phyloP scores from a whole-genome alignment of 179 eudicot genomes.

The Silene noctiflora region DNA sequence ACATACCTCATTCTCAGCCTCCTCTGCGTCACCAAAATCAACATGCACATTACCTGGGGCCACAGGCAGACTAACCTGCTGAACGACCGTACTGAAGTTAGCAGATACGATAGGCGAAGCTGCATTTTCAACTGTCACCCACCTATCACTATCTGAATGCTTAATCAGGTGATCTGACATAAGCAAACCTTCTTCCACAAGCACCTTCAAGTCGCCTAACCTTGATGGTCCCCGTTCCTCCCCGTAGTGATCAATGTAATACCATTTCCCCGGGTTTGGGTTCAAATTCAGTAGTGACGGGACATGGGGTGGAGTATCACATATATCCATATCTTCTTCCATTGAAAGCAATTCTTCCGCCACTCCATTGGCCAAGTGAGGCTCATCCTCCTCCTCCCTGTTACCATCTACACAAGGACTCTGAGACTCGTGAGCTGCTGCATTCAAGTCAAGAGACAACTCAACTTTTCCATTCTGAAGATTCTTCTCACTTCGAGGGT shows the following conservation, averaged over 20 bases:
- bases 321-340: slow-evolving; percentile 99
- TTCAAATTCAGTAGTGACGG: slow-evolving; percentile 40
- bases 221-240: slow-evolving; percentile 79
- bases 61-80: slow-evolving; percentile 76
- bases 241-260: slow-evolving; percentile 74
- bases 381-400: slow-evolving; percentile 28
- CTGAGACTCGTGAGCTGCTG: slow-evolving; percentile 35
- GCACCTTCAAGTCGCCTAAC: slow-evolving; percentile 65
- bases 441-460: slow-evolving; percentile 20
- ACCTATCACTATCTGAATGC: slow-evolving; percentile 78
- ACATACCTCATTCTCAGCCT: slow-evolving; percentile 27
- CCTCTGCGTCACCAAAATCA: slow-evolving; percentile 50
- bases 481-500: slow-evolving; percentile 33
- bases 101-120: slow-evolving; percentile 70
- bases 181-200: slow-evolving; percentile 68
- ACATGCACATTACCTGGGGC: slow-evolving; percentile 76
- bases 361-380: slow-evolving; percentile 35
- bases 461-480: slow-evolving; percentile 38
- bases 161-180: slow-evolving; percentile 85
- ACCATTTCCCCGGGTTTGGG: slow-evolving; percentile 66
- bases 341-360: slow-evolving; percentile 70
- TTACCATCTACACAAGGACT: slow-evolving; percentile 24
- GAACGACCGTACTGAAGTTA: slow-evolving; percentile 56
- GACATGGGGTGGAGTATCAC: slow-evolving; percentile 91
- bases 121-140: slow-evolving; percentile 97